Conservation (phyloP, 495 filamentous ascomycete species). For the Cercophora samala region DNA sequence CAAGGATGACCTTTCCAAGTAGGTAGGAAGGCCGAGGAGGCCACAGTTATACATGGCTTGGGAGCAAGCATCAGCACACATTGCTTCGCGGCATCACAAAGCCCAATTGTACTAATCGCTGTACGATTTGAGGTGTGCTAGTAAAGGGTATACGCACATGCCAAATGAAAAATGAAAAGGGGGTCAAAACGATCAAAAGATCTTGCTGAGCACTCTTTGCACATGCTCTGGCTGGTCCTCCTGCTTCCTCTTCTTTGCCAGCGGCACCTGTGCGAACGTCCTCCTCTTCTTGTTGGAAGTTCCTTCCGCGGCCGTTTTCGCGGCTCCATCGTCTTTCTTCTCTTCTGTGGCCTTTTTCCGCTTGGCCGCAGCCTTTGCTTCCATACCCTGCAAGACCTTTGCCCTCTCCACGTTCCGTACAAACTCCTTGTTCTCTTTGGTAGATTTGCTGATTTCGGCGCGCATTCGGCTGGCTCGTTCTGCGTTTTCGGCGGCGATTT, state of each 20-base stretch:
- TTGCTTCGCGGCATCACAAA: background rate
- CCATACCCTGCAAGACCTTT: slow-evolving; percentile 69
- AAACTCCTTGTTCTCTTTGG: slow-evolving; percentile 80
- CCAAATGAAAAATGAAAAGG: background rate
- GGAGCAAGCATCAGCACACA: background rate
- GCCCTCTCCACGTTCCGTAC: slow-evolving; percentile 70
- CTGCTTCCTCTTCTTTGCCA: slow-evolving; percentile 46
- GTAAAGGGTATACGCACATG: slow-evolving; percentile 12
- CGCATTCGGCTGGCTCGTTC: slow-evolving; percentile 75
- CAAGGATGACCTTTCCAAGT: background rate
- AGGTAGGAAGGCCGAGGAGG: too few species aligned
- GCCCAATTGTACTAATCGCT: background rate
- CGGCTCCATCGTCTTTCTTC: slow-evolving; percentile 25
- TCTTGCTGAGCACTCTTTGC: slow-evolving; percentile 74
- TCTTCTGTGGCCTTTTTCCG: slow-evolving; percentile 38
- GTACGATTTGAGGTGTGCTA: background rate
- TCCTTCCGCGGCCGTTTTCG: background rate
- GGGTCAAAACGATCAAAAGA: slow-evolving; percentile 54
- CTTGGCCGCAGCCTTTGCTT: slow-evolving; percentile 61
- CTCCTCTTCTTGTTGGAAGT: slow-evolving; percentile 39
- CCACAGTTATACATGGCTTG: background rate
- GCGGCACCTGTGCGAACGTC: slow-evolving; percentile 70
- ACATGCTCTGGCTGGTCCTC: slow-evolving; percentile 63
- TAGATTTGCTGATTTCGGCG: slow-evolving; percentile 73
- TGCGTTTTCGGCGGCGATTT: slow-evolving; percentile 76